These are phyloP conservation scores for Combretum micranthum DNA, from an alignment of 345 rosid genomes.

Conservation along the genomic window DNA sequence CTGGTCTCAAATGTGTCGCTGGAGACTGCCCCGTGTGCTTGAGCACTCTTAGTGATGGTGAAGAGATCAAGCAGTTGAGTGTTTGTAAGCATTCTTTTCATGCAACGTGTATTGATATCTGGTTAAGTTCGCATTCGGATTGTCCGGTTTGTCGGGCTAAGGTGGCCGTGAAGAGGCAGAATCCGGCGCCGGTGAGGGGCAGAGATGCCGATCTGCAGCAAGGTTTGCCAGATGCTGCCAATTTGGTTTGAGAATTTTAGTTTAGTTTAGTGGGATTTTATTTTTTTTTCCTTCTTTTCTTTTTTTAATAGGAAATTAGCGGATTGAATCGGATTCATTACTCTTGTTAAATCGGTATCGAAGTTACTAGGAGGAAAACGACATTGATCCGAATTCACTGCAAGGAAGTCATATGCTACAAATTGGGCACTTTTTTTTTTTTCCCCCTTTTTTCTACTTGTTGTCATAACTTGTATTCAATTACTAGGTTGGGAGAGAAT, in stretches of 20 bases:
- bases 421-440: no score
- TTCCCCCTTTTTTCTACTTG: no score
- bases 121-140: constrained; percentile 50
- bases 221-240: constrained; percentile 62
- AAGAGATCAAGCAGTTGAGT: constrained; percentile 43
- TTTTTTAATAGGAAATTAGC: no score
- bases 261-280: background rate
- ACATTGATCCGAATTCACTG: background rate
- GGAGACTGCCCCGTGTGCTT: constrained; percentile 71
- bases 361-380: no score
- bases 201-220: constrained; percentile 48
- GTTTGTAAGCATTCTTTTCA: constrained; percentile 74
- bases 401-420: no score
- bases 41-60: constrained; percentile 44
- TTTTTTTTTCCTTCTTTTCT: no score
- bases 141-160: constrained; percentile 75
- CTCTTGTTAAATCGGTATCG: no score
- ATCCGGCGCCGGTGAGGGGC: constrained; percentile 8
- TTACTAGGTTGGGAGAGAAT: no score
- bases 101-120: constrained; percentile 47
- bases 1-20: constrained; percentile 34
- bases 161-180: constrained; percentile 32
- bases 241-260: constrained; percentile 38
- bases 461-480: no score
- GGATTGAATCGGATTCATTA: no score